Percentiles rank a stretch among this genome's conserved stretches.
Evolutionary conservation across 805 yeast genomes (phyloP).

Genomic region (Wickerhamiella nectarea): DNA sequence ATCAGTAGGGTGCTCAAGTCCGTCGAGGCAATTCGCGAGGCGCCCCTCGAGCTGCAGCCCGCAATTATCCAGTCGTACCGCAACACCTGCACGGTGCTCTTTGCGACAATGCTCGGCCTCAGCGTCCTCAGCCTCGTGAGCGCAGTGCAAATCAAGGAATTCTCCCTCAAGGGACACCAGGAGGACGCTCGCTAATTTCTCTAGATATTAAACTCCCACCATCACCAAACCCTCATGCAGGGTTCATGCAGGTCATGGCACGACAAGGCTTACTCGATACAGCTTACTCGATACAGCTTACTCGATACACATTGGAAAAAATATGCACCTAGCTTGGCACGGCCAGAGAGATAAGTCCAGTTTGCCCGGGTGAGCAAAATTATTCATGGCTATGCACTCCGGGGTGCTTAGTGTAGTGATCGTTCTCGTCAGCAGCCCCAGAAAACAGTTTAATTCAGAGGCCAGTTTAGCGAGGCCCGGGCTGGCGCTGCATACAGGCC

Average conservation of each 20-base stretch:
- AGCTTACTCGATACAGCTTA: slow-evolving; percentile 9
- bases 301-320: neutral
- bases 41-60: slow-evolving; percentile 33
- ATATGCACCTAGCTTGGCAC: neutral
- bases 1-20: slow-evolving; percentile 35
- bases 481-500: too few species aligned
- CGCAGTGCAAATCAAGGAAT: neutral
- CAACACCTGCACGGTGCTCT: slow-evolving; percentile 37
- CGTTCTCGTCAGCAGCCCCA: neutral
- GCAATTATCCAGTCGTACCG: slow-evolving; percentile 35
- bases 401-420: neutral
- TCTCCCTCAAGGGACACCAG: neutral
- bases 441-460: neutral
- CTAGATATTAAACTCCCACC: neutral
- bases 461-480: neutral
- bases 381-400: neutral
- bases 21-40: slow-evolving; percentile 36
- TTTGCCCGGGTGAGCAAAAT: neutral
- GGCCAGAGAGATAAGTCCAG: neutral
- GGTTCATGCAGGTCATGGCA: neutral
- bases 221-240: neutral
- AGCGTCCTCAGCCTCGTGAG: neutral
- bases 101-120: slow-evolving; percentile 17
- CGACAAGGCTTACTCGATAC: neutral
- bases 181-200: neutral